Evolutionary conservation across 306 rosid genomes (phyloP).

Genomic region (Cicer arietinum): DNA sequence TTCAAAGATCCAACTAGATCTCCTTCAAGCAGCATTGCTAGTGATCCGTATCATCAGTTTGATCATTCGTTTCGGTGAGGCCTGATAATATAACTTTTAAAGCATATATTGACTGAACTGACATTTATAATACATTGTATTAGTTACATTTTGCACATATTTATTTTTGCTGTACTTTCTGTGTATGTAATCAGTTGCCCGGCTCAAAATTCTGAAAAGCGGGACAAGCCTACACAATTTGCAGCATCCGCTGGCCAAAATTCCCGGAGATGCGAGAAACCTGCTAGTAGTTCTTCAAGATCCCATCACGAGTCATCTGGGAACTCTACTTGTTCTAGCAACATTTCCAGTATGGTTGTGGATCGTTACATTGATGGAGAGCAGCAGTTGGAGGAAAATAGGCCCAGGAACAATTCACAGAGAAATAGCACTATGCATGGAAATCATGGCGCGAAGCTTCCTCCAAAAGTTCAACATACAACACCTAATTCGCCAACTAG

Average conservation of each 20-base stretch:
- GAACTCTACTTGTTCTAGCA: conserved; percentile 82
- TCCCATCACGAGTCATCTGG: conserved; percentile 69
- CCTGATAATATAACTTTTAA: conserved; percentile 24
- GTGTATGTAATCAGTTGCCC: conserved; percentile 53
- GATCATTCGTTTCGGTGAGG: conserved; percentile 80
- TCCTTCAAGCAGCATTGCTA: conserved; percentile 64
- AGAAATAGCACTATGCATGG: conserved; percentile 56
- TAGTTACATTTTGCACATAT: not conserved
- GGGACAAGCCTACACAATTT: conserved; percentile 48
- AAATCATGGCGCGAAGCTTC: conserved; percentile 60
- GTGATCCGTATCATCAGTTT: conserved; percentile 57
- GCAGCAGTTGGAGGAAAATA: conserved; percentile 67
- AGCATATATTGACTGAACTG: conserved; percentile 34
- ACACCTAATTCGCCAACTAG: conserved; percentile 72
- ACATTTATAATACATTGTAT: conserved; percentile 18
- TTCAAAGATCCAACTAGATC: conserved; percentile 66
- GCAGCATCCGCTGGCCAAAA: conserved; percentile 53
- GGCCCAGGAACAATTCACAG: conserved; percentile 52
- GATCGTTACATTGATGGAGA: conserved; percentile 96
- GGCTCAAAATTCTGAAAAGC: conserved; percentile 61
- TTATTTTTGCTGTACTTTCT: conserved; percentile 38
- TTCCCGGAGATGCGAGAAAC: conserved; percentile 53
- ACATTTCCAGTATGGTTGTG: conserved; percentile 64
- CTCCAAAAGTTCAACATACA: conserved; percentile 75
- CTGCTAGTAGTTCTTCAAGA: conserved; percentile 66